A percentile compares a stretch with the other conserved stretches of the same genome.
phyloP scores from a whole-genome alignment of 345 rosid genomes.

The Populus deltoides region DNA sequence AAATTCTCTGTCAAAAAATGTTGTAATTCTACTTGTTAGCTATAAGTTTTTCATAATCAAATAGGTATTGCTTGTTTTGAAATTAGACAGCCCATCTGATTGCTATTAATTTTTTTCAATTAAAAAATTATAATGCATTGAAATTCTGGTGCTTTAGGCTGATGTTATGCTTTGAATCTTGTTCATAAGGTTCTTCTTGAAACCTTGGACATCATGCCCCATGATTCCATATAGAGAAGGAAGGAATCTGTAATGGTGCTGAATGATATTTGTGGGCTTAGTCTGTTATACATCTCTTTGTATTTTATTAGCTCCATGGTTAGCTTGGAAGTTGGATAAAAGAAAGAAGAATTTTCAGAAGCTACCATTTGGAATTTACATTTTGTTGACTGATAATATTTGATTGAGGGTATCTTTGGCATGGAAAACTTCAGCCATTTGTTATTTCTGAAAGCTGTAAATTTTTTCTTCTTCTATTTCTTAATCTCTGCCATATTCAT shows the following conservation, averaged over 20 bases:
- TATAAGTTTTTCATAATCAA: neutral
- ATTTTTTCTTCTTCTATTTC: neutral
- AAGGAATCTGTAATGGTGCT: neutral
- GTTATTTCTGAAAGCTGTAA: neutral
- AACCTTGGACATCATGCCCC: neutral
- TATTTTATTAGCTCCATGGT: neutral
- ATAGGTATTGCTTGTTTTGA: neutral
- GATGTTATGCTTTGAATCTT: neutral
- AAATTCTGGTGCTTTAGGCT: neutral
- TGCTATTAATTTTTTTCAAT: neutral
- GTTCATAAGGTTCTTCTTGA: neutral
- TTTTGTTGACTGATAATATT: neutral
- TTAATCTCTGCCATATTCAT: neutral
- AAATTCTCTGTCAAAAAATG: neutral
- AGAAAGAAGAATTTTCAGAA: neutral
- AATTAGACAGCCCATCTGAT: neutral
- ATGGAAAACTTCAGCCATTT: neutral
- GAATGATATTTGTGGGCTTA: neutral
- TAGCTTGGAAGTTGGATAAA: neutral
- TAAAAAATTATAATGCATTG: neutral
- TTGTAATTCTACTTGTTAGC: neutral
- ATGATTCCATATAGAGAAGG: neutral
- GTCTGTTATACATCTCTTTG: neutral
- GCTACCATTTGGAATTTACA: neutral
- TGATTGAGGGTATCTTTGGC: neutral